phyloP scores from a whole-genome alignment of 1,284 basidiomycete species.

The Stereum hirsutum region DNA sequence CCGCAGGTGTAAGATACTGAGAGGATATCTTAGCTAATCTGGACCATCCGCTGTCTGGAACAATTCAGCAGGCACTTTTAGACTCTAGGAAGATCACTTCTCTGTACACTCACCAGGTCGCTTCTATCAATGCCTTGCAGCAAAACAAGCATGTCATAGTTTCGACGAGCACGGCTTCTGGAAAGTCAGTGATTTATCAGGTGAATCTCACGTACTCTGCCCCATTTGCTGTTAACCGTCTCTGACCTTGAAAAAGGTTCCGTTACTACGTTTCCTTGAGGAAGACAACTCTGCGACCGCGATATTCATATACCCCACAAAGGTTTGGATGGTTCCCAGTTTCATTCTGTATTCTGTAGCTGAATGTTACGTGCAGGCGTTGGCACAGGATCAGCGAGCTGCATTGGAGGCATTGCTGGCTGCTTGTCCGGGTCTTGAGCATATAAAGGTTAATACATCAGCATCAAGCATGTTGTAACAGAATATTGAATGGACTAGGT shows the following conservation, averaged over 20 bases:
- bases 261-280: constrained; percentile 64
- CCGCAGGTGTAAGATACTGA: no score
- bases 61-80: constrained; percentile 49
- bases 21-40: constrained; percentile 32
- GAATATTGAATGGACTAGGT: constrained; percentile 31
- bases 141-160: constrained; percentile 72
- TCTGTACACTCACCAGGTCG: constrained; percentile 75
- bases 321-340: constrained; percentile 31
- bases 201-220: no score
- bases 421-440: constrained; percentile 52
- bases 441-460: constrained; percentile 40
- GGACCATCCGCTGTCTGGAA: constrained; percentile 46
- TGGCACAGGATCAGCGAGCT: constrained; percentile 82
- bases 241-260: constrained; percentile 40
- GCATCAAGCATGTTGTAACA: no score
- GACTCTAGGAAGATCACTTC: constrained; percentile 56
- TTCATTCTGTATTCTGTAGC: not conserved
- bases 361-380: constrained; percentile 40
- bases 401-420: constrained; percentile 61
- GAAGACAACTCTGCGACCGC: constrained; percentile 57
- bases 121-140: constrained; percentile 64
- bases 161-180: constrained; percentile 86
- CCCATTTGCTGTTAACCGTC: not conserved
- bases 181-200: constrained; percentile 89
- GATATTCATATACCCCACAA: constrained; percentile 87